Conservation (phyloP, 1,284 basidiomycete species). For the Termitomyces sp. region DNA sequence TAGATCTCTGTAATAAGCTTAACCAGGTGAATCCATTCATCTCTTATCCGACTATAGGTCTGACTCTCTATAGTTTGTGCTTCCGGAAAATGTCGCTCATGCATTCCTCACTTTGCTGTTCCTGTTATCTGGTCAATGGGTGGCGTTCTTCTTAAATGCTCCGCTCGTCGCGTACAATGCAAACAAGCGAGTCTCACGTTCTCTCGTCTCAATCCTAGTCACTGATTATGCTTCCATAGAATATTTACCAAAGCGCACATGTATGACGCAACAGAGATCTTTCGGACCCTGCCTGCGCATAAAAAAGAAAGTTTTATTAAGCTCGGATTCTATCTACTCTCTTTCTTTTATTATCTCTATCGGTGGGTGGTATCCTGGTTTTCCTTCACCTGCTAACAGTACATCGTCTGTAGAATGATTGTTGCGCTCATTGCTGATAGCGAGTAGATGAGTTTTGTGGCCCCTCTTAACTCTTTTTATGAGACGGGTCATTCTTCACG, state of each 20-base stretch:
- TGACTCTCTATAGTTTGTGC: slow-evolving; percentile 70
- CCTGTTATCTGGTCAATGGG: slow-evolving; percentile 94
- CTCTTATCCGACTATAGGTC: not conserved
- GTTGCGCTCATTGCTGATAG: slow-evolving; percentile 81
- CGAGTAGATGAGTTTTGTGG: slow-evolving; percentile 36
- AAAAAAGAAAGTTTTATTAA: slow-evolving; percentile 98
- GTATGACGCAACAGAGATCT: slow-evolving; percentile 99
- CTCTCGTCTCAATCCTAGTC: not conserved
- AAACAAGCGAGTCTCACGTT: slow-evolving; percentile 73
- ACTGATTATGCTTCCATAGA: slow-evolving; percentile 38
- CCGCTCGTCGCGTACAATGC: slow-evolving; percentile 90
- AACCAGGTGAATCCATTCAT: slow-evolving; percentile 74
- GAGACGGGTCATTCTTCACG: slow-evolving; percentile 3
- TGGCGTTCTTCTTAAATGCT: slow-evolving; percentile 87
- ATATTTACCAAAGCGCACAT: slow-evolving; percentile 94
- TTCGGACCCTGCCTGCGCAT: slow-evolving; percentile 89
- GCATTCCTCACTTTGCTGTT: slow-evolving; percentile 86
- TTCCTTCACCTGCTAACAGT: not conserved
- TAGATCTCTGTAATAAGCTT: slow-evolving; percentile 99
- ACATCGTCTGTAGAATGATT: slow-evolving; percentile 61
- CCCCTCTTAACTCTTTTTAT: not conserved
- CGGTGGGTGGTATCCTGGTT: slow-evolving; percentile 41
- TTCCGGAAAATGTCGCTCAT: slow-evolving; percentile 95
- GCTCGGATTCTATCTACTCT: slow-evolving; percentile 91
- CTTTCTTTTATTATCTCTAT: slow-evolving; percentile 97